A percentile compares a stretch with the other conserved stretches of the same genome.
These are phyloP conservation scores for Penicillium flavigenum DNA, from an alignment of 495 filamentous ascomycete genomes.

Conservation along the genomic window DNA sequence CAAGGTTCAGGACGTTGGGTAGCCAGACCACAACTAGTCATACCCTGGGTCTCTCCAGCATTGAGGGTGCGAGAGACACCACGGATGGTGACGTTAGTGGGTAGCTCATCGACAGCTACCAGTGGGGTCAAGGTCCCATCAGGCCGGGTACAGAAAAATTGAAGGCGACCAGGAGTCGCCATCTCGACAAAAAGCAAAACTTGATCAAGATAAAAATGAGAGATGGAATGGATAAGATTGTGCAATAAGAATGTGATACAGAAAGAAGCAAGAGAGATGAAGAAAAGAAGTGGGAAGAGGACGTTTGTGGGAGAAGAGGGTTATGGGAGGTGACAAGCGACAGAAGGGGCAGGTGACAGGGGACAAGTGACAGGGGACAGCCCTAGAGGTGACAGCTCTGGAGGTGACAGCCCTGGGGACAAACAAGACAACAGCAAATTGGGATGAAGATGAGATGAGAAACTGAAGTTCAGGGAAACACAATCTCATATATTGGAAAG, in stretches of 20 bases:
- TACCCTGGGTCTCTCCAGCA: constrained; percentile 41
- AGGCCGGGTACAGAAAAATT: constrained; percentile 52
- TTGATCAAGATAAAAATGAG: not conserved
- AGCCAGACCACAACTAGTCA: constrained; percentile 47
- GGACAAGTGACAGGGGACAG: not conserved
- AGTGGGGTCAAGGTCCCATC: constrained; percentile 61
- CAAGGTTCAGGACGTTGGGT: constrained; percentile 32
- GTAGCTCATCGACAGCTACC: constrained; percentile 65
- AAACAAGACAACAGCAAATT: not conserved
- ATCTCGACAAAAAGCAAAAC: not conserved
- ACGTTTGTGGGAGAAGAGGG: not conserved
- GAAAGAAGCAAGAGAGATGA: not conserved
- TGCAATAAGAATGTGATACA: constrained; percentile 1
- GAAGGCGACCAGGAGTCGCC: not conserved
- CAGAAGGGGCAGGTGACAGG: not conserved
- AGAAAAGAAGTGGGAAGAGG: not conserved
- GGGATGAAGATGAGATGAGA: not conserved
- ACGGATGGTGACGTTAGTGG: constrained; percentile 36
- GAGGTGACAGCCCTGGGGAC: not conserved
- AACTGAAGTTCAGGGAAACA: not conserved
- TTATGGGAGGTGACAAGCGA: not conserved
- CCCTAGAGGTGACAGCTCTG: not conserved
- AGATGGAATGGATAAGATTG: not conserved
- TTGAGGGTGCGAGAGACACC: constrained; percentile 37
- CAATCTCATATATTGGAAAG: not conserved